Base-by-base conservation (phyloP, 345 rosid species). In the Pseudoturritis turrita region DNA sequence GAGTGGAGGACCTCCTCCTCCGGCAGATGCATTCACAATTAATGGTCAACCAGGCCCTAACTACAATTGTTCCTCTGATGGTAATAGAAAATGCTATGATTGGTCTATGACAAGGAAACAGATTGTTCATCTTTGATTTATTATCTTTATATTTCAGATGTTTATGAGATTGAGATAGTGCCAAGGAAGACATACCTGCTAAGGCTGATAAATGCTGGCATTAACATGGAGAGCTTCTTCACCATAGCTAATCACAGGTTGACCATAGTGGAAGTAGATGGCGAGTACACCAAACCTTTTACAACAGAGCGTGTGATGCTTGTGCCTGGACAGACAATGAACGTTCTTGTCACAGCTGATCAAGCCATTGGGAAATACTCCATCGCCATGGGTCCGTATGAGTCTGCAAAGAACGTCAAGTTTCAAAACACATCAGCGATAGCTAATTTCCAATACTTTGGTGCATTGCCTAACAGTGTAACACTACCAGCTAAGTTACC, bases 41-140 rank as follows among this genome's bases (percentile, higher is more conserved):
- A 92, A 92, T 25, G 95, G 95, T 58, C 98, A 85, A 31, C 96
- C 95, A 17, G 98, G 98, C 33, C 95, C 98, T 65, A 85, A 89
- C 81, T 92, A 88, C 72, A 83, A 85, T 26, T 89, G 95, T 77
- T 89, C 98, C 62, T 68, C 50, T 45, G 77, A 83, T 25, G 98
- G 98, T 88, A 85, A 59, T 12, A 26, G 5, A 62, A 55, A 25
- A 49, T 62, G 17, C 36, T 47, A 33, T 18, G 19, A 8, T 61
- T 23, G 25, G 9, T 50, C 1, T 70, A 65, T 19, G 3, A 62
- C 10, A 5, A 61, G 39, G 15, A 28, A 51, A 52, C 14, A 28
- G 35, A 45, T 40, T 40, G 35, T 19, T 18, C 60, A 52, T 25
- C 29, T 1, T 35, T 72, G 7, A 7, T 23, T 14, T 45, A 8